phyloP scores from a whole-genome alignment of 768 basidiomycete genomes.

The Mycena leptocephala region DNA sequence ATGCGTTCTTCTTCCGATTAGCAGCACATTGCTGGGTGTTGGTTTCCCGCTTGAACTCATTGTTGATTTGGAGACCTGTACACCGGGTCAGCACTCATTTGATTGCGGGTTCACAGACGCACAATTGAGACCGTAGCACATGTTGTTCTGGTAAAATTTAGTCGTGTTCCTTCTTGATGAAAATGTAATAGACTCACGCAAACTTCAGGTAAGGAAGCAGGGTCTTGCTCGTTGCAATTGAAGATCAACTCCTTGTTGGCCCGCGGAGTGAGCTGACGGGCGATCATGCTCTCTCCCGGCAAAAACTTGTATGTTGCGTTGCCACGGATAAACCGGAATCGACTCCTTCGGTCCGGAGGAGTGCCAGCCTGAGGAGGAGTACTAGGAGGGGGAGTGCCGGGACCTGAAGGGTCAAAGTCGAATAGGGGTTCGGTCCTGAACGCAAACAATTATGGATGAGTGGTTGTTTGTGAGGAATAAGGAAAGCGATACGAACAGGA shows the following conservation, averaged over 20 bases:
- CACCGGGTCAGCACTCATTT: too few species aligned
- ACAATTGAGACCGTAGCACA: slow-evolving; percentile 5
- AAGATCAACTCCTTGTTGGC: neutral
- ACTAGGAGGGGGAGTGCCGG: too few species aligned
- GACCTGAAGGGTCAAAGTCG: too few species aligned
- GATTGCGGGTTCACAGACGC: too few species aligned
- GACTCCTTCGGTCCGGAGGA: too few species aligned
- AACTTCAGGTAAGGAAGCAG: neutral
- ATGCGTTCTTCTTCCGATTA: slow-evolving; percentile 2
- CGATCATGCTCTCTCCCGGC: neutral
- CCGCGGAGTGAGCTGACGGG: neutral
- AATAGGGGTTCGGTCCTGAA: neutral
- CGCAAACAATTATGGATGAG: too few species aligned
- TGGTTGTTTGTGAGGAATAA: too few species aligned
- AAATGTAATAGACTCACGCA: neutral
- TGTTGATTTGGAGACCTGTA: neutral
- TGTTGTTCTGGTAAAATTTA: neutral
- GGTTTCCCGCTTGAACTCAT: neutral
- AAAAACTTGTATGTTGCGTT: slow-evolving; percentile 2
- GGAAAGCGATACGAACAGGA: too few species aligned
- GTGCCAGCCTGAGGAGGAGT: too few species aligned
- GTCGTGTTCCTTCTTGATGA: too few species aligned
- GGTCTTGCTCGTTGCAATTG: neutral
- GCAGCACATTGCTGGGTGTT: neutral
- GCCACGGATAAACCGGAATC: neutral